Percentiles rank a stretch among this genome's conserved stretches.
These are phyloP conservation scores for Saitozyma sp. DNA, from an alignment of 768 basidiomycete genomes.

Conservation along the genomic window DNA sequence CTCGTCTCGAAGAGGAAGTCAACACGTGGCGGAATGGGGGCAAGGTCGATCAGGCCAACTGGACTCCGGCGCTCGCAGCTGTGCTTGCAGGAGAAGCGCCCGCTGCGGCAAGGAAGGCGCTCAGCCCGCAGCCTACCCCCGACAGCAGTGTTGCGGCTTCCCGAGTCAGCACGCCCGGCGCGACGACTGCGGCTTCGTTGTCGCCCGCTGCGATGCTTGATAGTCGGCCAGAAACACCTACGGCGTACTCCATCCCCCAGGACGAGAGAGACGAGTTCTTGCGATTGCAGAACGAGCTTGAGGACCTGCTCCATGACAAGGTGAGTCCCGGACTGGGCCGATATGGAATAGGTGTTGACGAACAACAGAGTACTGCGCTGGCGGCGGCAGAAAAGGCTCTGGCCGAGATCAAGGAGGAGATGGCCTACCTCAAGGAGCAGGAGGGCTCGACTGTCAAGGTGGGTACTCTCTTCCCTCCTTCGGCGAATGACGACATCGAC, in stretches of 20 bases:
- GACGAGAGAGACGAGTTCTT: slow-evolving; percentile 98
- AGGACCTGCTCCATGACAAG: slow-evolving; percentile 84
- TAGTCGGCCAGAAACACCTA: slow-evolving; percentile 89
- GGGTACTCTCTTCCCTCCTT: slow-evolving; percentile 8
- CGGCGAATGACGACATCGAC: not conserved
- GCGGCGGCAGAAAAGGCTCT: slow-evolving; percentile 79
- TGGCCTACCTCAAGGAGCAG: slow-evolving; percentile 87
- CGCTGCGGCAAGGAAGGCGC: slow-evolving; percentile 56
- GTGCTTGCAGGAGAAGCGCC: slow-evolving; percentile 6
- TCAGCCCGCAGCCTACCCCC: slow-evolving; percentile 19
- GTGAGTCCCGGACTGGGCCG: slow-evolving; percentile 30
- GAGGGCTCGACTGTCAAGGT: slow-evolving; percentile 77
- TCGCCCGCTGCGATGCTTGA: slow-evolving; percentile 59
- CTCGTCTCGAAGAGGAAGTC: slow-evolving; percentile 80
- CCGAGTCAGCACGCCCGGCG: slow-evolving; percentile 55
- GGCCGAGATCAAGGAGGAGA: slow-evolving; percentile 83
- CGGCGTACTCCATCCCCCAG: slow-evolving; percentile 78
- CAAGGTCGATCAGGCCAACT: slow-evolving; percentile 76
- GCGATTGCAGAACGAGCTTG: slow-evolving; percentile 92
- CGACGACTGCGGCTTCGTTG: slow-evolving; percentile 52
- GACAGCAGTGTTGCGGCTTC: slow-evolving; percentile 59
- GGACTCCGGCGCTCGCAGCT: slow-evolving; percentile 57
- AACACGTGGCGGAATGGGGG: slow-evolving; percentile 86
- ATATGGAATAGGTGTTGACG: not conserved
- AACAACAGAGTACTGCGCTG: slow-evolving; percentile 68